phyloP scores from a whole-genome alignment of 768 basidiomycete genomes.

The Phanerodontia chrysosporium region DNA sequence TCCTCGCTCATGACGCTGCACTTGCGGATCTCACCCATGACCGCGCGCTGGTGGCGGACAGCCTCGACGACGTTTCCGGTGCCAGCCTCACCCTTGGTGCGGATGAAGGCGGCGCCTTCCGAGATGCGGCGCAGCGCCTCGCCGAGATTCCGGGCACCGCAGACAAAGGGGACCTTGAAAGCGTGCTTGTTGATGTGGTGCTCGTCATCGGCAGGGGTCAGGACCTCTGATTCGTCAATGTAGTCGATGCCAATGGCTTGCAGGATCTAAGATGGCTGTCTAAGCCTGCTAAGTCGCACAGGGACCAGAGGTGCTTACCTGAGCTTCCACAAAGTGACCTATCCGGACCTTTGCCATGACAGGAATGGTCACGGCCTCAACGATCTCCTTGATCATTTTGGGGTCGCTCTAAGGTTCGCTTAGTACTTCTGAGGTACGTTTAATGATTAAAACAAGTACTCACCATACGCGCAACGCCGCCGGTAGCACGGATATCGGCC shows the following conservation, averaged over 20 bases:
- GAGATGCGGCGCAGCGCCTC: slow-evolving; percentile 95
- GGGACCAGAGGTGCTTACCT: slow-evolving; percentile 43
- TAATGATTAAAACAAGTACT: slow-evolving; percentile 20
- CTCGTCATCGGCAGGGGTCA: slow-evolving; percentile 94
- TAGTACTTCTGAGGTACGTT: neutral
- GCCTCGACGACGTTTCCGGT: slow-evolving; percentile 92
- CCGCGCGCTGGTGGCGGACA: slow-evolving; percentile 84
- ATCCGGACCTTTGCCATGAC: slow-evolving; percentile 97
- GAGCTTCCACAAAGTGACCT: slow-evolving; percentile 96
- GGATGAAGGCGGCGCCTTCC: slow-evolving; percentile 97
- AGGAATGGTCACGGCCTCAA: slow-evolving; percentile 91
- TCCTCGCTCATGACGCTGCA: slow-evolving; percentile 90
- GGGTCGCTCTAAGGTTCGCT: slow-evolving; percentile 72
- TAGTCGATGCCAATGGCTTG: slow-evolving; percentile 95
- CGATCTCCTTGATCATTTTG: slow-evolving; percentile 93
- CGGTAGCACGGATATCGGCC: slow-evolving; percentile 87
- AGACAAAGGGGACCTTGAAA: slow-evolving; percentile 95
- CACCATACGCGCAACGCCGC: slow-evolving; percentile 96
- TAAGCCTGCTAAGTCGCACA: neutral
- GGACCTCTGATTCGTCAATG: slow-evolving; percentile 91
- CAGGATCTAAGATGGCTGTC: slow-evolving; percentile 58
- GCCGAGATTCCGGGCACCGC: slow-evolving; percentile 91
- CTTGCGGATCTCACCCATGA: slow-evolving; percentile 80
- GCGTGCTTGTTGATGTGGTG: slow-evolving; percentile 96
- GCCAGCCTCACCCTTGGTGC: slow-evolving; percentile 92